These are phyloP conservation scores for Leccinellum luteum DNA, from an alignment of 768 basidiomycete genomes.

Conservation along the genomic window DNA sequence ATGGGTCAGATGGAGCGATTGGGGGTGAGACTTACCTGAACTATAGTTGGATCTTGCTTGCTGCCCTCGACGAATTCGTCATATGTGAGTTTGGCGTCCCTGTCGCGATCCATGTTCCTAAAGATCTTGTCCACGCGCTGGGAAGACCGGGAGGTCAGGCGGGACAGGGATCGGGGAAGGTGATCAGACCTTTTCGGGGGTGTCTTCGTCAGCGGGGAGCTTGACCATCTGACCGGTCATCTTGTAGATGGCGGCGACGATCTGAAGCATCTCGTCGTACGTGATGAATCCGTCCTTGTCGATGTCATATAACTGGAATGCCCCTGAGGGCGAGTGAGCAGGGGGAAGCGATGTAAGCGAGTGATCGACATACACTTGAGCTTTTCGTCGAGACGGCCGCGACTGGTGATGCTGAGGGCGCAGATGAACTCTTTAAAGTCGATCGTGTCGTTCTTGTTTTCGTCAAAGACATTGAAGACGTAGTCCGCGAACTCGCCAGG, in stretches of 20 bases:
- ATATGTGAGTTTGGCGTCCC: conserved; percentile 89
- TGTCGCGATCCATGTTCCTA: conserved; percentile 94
- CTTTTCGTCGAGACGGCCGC: conserved; percentile 95
- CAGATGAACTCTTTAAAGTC: conserved; percentile 99
- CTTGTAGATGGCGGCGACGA: conserved; percentile 98
- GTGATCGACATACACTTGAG: conserved; percentile 81
- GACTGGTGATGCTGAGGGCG: conserved; percentile 90
- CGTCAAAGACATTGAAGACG: conserved; percentile 97
- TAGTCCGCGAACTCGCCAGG: conserved; percentile 96
- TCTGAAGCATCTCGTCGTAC: conserved; percentile 98
- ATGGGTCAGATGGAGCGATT: conserved; percentile 13
- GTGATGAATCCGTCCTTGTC: conserved; percentile 98
- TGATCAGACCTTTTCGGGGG: conserved; percentile 86
- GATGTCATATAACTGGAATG: conserved; percentile 98
- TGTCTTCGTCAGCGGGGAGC: conserved; percentile 96
- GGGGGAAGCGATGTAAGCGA: conserved; percentile 11
- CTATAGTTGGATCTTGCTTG: conserved; percentile 98
- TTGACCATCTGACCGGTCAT: conserved; percentile 99
- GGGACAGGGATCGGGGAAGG: conserved; percentile 13
- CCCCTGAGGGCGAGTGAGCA: conserved; percentile 61
- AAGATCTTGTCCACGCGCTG: conserved; percentile 99
- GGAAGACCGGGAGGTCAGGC: conserved; percentile 9
- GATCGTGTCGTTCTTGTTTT: conserved; percentile 93
- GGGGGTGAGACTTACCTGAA: conserved; percentile 62
- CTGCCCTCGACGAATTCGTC: conserved; percentile 98